Evolutionary conservation across 345 rosid species (phyloP).

Genomic region (Gossypium stocksii): DNA sequence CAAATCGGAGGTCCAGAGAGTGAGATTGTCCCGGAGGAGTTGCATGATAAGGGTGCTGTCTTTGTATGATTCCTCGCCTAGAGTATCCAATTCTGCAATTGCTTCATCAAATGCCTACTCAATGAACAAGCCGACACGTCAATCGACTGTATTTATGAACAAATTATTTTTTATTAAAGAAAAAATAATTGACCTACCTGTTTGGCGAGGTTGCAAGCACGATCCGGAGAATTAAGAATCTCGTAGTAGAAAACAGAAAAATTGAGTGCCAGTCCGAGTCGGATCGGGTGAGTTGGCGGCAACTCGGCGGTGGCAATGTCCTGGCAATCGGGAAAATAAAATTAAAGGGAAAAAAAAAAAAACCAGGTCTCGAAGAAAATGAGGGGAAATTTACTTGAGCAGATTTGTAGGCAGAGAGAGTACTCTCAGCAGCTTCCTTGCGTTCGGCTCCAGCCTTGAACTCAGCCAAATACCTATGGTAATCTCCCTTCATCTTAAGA

Average conservation of each 20-base stretch:
- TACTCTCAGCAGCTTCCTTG: constrained; percentile 81
- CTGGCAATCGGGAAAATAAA: constrained; percentile 23
- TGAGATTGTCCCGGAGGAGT: constrained; percentile 94
- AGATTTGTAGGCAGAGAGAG: constrained; percentile 35
- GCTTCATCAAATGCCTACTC: constrained; percentile 88
- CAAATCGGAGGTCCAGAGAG: constrained; percentile 96
- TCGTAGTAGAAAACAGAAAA: constrained; percentile 92
- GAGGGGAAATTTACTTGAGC: background rate
- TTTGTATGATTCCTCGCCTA: constrained; percentile 96
- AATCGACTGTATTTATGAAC: background rate
- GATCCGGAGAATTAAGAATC: constrained; percentile 92
- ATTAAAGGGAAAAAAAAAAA: background rate
- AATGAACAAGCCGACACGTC: background rate
- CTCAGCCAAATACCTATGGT: constrained; percentile 85
- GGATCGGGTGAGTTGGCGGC: constrained; percentile 87
- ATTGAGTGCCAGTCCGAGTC: constrained; percentile 82
- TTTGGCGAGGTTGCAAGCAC: constrained; percentile 89
- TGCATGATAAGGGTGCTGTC: constrained; percentile 97
- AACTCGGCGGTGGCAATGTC: constrained; percentile 80
- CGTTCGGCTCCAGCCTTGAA: constrained; percentile 73
- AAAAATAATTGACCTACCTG: constrained; percentile 38
- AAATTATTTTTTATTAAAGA: background rate
- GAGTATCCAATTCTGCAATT: constrained; percentile 88
- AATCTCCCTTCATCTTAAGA: constrained; percentile 89
- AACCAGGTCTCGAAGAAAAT: background rate